Evolutionary conservation across 768 basidiomycete species (phyloP), one percentile per base, ranked within the genome.

Genomic region (Lentinula edodes): DNA sequence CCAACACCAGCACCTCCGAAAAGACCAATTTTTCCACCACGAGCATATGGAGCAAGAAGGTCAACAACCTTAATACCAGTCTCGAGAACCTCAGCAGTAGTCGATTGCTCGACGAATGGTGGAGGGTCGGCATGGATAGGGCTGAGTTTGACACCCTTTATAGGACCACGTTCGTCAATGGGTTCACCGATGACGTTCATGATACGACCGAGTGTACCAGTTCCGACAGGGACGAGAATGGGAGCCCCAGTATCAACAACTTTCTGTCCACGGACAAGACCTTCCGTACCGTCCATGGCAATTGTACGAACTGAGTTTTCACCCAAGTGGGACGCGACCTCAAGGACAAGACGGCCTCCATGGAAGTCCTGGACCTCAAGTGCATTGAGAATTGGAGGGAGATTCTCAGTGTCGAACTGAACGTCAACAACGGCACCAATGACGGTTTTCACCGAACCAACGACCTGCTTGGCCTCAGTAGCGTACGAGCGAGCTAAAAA

Each of bases 141-240:
- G 65, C 72, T 85, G 65, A 88, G 80, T 79, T 91, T 94, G 77
- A 89, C 93, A 73, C 95, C 96, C 78, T 92, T 90, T 82, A 98
- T 98, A 66, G 95, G 95, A 63, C 97, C 97, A 80, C 97, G 95
- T 77, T 98, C 95, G 78, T 99, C 97, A 75, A 99, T 98, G 73
- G 97, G 95, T 76, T 98, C 95, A 71, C 97, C 97, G 79, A 99
- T 98, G 78, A 99, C 97, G 79, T 98, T 99, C 94, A 99, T 98
- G 85, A 99, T 99, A 72, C 97, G 94, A 54, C 97, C 97, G 62
- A 99, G 89, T 61, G 93, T 95, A 62, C 84, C 93, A 64, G 85
- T 86, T 65, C 97, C 97, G 71, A 99, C 97, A 67, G 97, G 97
- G 65, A 99, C 93, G 78, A 84, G 83, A 78, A 99, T 99, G 76